These are phyloP conservation scores for Fusarium pseudocircinatum DNA, from an alignment of 2,329 filamentous ascomycete genomes.

Conservation along the genomic window DNA sequence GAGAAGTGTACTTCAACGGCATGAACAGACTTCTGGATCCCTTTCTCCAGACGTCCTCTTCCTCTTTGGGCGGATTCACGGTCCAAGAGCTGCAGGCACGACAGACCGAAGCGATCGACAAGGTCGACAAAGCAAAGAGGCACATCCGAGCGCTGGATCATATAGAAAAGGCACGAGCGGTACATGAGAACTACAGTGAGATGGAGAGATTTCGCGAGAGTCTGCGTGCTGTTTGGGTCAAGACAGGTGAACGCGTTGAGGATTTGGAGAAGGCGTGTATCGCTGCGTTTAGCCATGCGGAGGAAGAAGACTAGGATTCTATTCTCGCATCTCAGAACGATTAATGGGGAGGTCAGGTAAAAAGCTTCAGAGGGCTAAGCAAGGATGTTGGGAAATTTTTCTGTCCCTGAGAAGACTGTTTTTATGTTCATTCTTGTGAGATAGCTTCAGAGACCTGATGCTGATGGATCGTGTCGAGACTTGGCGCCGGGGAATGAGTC, in stretches of 20 bases:
- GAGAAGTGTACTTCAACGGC: not conserved
- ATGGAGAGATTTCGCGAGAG: not conserved
- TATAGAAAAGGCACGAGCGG: not conserved
- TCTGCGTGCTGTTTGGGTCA: accelerated
- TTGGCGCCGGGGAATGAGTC: not conserved
- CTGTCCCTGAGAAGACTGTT: accelerated
- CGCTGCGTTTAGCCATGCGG: not conserved
- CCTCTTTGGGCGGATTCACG: accelerated
- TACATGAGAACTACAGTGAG: not conserved
- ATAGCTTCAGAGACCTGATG: not conserved
- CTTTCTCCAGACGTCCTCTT: not conserved
- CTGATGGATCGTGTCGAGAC: no score
- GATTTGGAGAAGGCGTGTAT: not conserved
- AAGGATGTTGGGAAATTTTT: no score
- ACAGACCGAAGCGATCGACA: not conserved
- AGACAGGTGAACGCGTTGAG: not conserved
- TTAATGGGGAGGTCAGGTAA: no score
- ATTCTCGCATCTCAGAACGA: not conserved
- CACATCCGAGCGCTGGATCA: not conserved
- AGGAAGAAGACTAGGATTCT: not conserved
- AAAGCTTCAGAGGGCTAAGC: no score
- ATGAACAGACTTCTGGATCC: not conserved
- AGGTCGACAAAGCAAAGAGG: not conserved
- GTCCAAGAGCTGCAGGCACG: accelerated
- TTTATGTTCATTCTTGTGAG: not conserved